A percentile compares a stretch with the other conserved stretches of the same genome.
Evolutionary conservation across 192 early-diverging fungal genomes (phyloP).

Genomic region (Backusella tuberculispora): DNA sequence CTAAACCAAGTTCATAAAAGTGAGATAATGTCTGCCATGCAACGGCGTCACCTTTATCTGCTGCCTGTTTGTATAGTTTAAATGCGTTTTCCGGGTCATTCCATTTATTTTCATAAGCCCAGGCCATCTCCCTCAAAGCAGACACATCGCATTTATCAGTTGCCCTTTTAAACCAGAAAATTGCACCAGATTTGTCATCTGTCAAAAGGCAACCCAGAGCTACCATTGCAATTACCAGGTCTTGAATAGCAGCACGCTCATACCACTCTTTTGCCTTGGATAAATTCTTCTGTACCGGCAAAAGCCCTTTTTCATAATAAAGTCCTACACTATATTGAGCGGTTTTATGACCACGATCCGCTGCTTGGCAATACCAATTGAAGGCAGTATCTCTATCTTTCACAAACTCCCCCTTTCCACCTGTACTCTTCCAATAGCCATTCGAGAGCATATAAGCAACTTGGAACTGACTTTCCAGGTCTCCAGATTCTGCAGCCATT

Average conservation of each 20-base stretch:
- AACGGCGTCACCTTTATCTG: constrained; percentile 28
- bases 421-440: constrained; percentile 25
- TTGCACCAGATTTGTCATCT: background rate
- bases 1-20: constrained; percentile 44
- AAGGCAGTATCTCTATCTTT: constrained; percentile 38
- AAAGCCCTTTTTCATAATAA: constrained; percentile 39
- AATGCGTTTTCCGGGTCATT: constrained; percentile 15
- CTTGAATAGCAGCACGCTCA: constrained; percentile 28
- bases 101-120: constrained; percentile 33
- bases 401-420: background rate
- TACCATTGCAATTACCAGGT: constrained; percentile 29
- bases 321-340: constrained; percentile 44
- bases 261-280: constrained; percentile 35
- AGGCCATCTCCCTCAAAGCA: constrained; percentile 41
- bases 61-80: constrained; percentile 41
- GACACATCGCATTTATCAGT: constrained; percentile 31
- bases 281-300: constrained; percentile 25
- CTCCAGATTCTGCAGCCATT: constrained; percentile 23
- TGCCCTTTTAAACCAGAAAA: constrained; percentile 38
- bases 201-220: constrained; percentile 7
- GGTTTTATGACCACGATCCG: constrained; percentile 24
- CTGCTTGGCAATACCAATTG: constrained; percentile 43
- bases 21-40: constrained; percentile 36
- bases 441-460: constrained; percentile 42
- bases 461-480: constrained; percentile 37